Conservation (phyloP, 2,329 filamentous ascomycete species). For the Byssothecium circinans region DNA sequence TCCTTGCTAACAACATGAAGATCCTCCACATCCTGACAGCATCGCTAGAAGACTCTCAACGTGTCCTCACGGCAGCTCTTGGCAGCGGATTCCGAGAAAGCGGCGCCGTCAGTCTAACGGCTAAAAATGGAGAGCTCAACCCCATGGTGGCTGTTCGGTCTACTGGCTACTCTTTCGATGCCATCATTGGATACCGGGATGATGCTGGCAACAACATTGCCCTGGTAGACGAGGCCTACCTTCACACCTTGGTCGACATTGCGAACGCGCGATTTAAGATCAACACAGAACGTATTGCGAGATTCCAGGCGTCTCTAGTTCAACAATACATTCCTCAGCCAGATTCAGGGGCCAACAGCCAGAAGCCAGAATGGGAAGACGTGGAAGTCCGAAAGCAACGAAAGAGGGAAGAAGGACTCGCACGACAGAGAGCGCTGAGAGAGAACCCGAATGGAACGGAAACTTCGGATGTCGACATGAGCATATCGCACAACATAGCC, state of each 20-base stretch:
- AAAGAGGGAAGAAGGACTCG: slow-evolving; percentile 52
- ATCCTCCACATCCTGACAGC: slow-evolving; percentile 86
- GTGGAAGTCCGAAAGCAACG: slow-evolving; percentile 41
- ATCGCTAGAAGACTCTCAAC: slow-evolving; percentile 72
- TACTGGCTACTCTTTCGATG: slow-evolving; percentile 79
- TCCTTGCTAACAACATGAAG: no score
- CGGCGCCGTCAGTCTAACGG: slow-evolving; percentile 70
- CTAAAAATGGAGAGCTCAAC: slow-evolving; percentile 48
- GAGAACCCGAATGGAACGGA: background rate
- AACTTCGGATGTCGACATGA: background rate
- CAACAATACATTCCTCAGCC: slow-evolving; percentile 18
- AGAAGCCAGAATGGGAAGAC: slow-evolving; percentile 45
- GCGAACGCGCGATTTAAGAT: slow-evolving; percentile 74
- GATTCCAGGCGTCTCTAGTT: slow-evolving; percentile 61
- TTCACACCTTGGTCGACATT: slow-evolving; percentile 67
- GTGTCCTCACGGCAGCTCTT: slow-evolving; percentile 73
- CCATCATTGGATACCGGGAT: slow-evolving; percentile 66
- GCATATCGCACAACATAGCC: no score
- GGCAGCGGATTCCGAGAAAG: slow-evolving; percentile 88
- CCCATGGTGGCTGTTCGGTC: slow-evolving; percentile 86
- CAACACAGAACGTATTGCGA: slow-evolving; percentile 67
- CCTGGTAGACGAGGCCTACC: slow-evolving; percentile 66
- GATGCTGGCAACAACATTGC: slow-evolving; percentile 45
- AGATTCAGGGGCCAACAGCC: background rate
- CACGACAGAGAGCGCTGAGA: slow-evolving; percentile 48